Evolutionary conservation across 208 protist species (phyloP), one percentile per base, ranked within the genome.

Genomic region (Crithidia fasciculata): DNA sequence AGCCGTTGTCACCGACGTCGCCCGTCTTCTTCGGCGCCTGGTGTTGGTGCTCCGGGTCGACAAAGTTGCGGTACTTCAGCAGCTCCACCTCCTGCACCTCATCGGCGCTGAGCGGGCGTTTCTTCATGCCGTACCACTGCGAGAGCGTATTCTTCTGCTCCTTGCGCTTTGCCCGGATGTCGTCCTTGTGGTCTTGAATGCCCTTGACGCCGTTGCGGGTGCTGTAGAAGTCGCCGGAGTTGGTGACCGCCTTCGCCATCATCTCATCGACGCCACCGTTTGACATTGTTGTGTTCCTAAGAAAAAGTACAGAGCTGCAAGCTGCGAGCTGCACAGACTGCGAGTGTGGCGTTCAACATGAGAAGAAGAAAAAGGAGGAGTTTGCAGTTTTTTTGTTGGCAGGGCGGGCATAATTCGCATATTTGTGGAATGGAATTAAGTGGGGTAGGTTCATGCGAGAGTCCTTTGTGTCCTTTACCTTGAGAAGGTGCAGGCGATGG

Each of bases 111-210:
- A 94, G 78, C 18, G 78, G 77, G 18, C 65, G 69, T 63, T 88
- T 87, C 74, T 89, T 89, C 88, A 96, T 95, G 45, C 90, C 90
- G 65, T 93, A 96, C 90, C 92, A 96, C 77, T 96, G 88, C 2
- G 88, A 87, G 8, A 96, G 83, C 0, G 92, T 95, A 45, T 87
- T 80, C 56, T 86, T 88, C 71, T 92, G 79, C 54, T 89, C 92
- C 44, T 73, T 80, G 9, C 88, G 84, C 78, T 88, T 77, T 18
- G 75, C 78, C 9, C 88, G 86, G 43, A 94, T 86, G 6, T 54
- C 82, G 65, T 94, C 89, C 72, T 95, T 95, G 4, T 71, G 77
- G 74, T 94, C 86, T 54, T 92, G 83, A 54, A 81, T 62, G 19
- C 92, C 92, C 70, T 95, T 40, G 37, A 96, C 92, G 2, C 70